A percentile compares a stretch with the other conserved stretches of the same genome.
phyloP scores from a whole-genome alignment of 805 yeast species.

The Alloascoidea africana region DNA sequence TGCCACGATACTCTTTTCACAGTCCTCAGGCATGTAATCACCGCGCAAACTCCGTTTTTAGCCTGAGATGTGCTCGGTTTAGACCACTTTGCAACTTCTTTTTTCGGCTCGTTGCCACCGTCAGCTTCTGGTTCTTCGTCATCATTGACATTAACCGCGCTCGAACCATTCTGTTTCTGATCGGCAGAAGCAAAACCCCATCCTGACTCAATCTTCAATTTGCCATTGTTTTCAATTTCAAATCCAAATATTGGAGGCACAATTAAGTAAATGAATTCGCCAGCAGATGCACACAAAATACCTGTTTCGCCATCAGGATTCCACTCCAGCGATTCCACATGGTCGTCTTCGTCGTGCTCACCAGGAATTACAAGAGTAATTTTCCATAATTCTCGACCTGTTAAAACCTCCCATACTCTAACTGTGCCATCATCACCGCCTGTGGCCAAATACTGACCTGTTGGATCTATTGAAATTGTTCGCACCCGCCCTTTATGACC shows the following conservation, averaged over 20 bases:
- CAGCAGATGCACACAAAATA: slow-evolving; percentile 73
- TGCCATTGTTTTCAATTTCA: slow-evolving; percentile 70
- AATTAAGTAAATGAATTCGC: slow-evolving; percentile 60
- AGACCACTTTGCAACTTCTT: slow-evolving; percentile 56
- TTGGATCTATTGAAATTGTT: slow-evolving; percentile 70
- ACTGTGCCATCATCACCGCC: slow-evolving; percentile 96
- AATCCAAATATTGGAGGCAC: slow-evolving; percentile 90
- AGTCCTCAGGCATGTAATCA: slow-evolving; percentile 46
- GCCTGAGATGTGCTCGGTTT: slow-evolving; percentile 56
- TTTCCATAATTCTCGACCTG: slow-evolving; percentile 85
- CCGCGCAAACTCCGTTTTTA: slow-evolving; percentile 52
- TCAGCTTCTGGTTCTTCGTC: slow-evolving; percentile 21
- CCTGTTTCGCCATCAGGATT: slow-evolving; percentile 66
- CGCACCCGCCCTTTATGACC: slow-evolving; percentile 83
- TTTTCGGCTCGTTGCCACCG: slow-evolving; percentile 13
- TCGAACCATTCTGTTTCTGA: slow-evolving; percentile 14
- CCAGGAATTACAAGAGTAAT: slow-evolving; percentile 25
- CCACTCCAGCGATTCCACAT: slow-evolving; percentile 76
- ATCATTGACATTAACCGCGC: slow-evolving; percentile 16
- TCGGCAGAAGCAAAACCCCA: slow-evolving; percentile 68
- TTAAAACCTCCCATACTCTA: slow-evolving; percentile 89
- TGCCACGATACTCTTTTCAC: slow-evolving; percentile 89
- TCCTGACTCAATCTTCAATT: slow-evolving; percentile 70
- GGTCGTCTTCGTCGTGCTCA: slow-evolving; percentile 42
- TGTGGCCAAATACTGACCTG: slow-evolving; percentile 91